Conservation (phyloP, 2,329 filamentous ascomycete species). For the Pseudogymnoascus sp. region DNA sequence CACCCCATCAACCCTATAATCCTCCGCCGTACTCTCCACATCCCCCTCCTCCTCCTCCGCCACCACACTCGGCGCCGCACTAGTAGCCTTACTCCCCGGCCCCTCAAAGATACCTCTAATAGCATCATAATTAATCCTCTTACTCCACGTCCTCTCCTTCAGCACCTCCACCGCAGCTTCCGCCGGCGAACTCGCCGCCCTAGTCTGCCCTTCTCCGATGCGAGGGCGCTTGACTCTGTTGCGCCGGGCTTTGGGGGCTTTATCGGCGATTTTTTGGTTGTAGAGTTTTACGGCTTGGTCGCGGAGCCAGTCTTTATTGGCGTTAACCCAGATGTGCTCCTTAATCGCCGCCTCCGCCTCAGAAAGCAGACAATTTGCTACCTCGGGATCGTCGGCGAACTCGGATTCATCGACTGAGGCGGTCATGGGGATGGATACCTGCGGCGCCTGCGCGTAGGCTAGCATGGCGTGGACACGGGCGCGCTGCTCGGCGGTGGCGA, state of each 20-base stretch:
- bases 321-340: conserved; percentile 87
- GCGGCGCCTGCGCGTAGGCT: conserved; percentile 42
- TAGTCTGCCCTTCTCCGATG: conserved; percentile 58
- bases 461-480: conserved; percentile 47
- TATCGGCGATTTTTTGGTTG: conserved; percentile 56
- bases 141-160: conserved; percentile 61
- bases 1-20: conserved; percentile 1
- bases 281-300: conserved; percentile 78
- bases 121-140: conserved; percentile 67
- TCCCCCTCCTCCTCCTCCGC: background rate
- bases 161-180: conserved; percentile 63
- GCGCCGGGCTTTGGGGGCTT: conserved; percentile 49
- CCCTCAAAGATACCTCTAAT: conserved; percentile 51
- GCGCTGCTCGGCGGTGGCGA: conserved; percentile 51
- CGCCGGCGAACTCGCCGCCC: conserved; percentile 58
- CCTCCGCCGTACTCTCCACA: background rate
- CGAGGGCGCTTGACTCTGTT: conserved; percentile 48
- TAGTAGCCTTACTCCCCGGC: conserved; percentile 39
- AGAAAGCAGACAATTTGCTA: conserved; percentile 68
- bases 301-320: conserved; percentile 90
- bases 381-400: conserved; percentile 84
- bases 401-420: conserved; percentile 69
- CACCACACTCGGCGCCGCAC: conserved; percentile 29
- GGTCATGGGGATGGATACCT: conserved; percentile 47
- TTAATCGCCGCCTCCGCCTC: conserved; percentile 73